These are phyloP conservation scores for Obba rivulosa DNA, from an alignment of 768 basidiomycete species.

Conservation along the genomic window DNA sequence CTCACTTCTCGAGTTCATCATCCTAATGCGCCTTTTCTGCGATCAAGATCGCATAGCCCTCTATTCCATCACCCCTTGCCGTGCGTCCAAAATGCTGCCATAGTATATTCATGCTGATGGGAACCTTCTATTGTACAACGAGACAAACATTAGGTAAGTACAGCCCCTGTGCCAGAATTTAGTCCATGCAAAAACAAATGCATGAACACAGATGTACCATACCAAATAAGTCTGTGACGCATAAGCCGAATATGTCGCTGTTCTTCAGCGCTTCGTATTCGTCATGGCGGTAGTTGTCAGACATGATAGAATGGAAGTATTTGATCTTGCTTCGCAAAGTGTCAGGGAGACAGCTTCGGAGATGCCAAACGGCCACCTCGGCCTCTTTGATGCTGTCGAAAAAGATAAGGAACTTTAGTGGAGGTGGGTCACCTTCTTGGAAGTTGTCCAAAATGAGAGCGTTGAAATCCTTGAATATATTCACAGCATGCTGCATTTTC, in stretches of 20 bases:
- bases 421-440: too few relatives aligned
- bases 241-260: background rate
- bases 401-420: background rate
- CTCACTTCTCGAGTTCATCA: constrained; percentile 8
- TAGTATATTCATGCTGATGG: constrained; percentile 21
- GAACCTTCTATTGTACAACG: constrained; percentile 29
- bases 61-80: constrained; percentile 9
- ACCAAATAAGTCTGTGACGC: background rate
- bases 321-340: background rate
- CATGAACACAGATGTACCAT: background rate
- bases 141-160: constrained; percentile 28
- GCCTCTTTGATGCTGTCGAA: background rate
- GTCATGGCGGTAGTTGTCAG: background rate
- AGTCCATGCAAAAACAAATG: too few relatives aligned
- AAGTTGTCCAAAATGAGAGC: too few relatives aligned
- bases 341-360: background rate
- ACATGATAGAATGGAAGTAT: background rate
- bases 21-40: constrained; percentile 13
- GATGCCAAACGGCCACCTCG: background rate
- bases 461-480: background rate
- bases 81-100: constrained; percentile 32
- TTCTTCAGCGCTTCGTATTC: background rate
- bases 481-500: background rate
- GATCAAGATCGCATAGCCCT: constrained; percentile 11
- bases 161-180: too few relatives aligned